Evolutionary conservation across 2,329 filamentous ascomycete genomes (phyloP), one percentile per base, ranked within the genome.

Genomic region (Colletotrichum somersetense): DNA sequence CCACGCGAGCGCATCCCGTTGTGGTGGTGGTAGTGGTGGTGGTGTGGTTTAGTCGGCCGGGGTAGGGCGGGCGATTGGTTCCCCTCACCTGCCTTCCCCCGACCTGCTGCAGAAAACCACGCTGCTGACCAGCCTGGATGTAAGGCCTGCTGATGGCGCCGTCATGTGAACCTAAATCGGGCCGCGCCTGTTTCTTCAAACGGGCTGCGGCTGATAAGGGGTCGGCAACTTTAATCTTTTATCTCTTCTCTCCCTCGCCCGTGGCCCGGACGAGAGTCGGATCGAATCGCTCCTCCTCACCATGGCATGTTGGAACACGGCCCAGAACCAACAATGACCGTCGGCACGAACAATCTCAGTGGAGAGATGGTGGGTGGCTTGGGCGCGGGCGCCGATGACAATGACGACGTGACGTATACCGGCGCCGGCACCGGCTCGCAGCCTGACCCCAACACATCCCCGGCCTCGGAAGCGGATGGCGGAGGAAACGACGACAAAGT

Each of bases 91-190:
- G 7, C 44, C 23, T 44, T 46, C 44, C 26, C 26, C 62, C 61
- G 5, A 40, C 38, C 48, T 55, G 61, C 46, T 62, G 62, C 62
- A 64, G 62, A 44, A n/a, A 35, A 23, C 30, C 5, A 62, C n/a
- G 38, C 62, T 38, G 59, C 38, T 64, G 50, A 55, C 40, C 48
- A 38, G n/a, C 44, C 59, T 62, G 14, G 30, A 56, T 44, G 62
- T 50, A 44, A 35, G 50, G 50, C 61, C 61, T 42, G 61, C 61
- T 64, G 62, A 64, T 46, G 50, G 62, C 20, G 62, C 35, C 38
- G 62, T 64, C 62, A 64, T 64, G 62, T 64, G 62, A 64, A 64
- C 62, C 33, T 46, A 42, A 46, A 46, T 18, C 38, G 20, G 35
- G 30, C 26, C 48, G 20, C 10, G 18, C 7, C 12, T 7, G 16